Conservation (phyloP, 768 basidiomycete genomes). For the Pleurotus eryngii region DNA sequence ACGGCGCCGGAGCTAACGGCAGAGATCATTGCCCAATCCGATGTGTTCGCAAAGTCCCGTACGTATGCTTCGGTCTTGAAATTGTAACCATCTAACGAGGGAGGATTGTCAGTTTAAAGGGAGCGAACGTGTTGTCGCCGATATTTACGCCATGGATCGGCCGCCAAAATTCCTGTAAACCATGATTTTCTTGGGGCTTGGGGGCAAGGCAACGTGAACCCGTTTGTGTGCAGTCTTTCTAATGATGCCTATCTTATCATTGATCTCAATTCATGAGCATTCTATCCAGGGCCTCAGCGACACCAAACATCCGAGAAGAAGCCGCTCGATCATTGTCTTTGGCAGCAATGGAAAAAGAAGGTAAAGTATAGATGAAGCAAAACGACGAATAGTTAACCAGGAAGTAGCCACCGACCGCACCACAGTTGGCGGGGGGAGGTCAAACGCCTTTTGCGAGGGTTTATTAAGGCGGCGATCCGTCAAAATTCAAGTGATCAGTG, state of each 20-base stretch:
- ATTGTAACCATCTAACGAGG: not conserved
- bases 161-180: slow-evolving; percentile 44
- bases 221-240: slow-evolving; percentile 36
- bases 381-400: slow-evolving; percentile 44
- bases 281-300: slow-evolving; percentile 37
- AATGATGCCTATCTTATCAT: too few species aligned
- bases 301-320: slow-evolving; percentile 21
- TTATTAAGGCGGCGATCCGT: slow-evolving; percentile 39
- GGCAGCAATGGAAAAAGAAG: slow-evolving; percentile 43
- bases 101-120: slow-evolving; percentile 45
- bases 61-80: slow-evolving; percentile 8
- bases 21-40: slow-evolving; percentile 44
- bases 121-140: slow-evolving; percentile 47
- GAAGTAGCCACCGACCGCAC: slow-evolving; percentile 35
- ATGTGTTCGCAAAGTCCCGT: slow-evolving; percentile 50
- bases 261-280: too few species aligned
- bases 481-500: slow-evolving; percentile 17
- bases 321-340: slow-evolving; percentile 47
- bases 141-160: slow-evolving; percentile 51
- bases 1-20: slow-evolving; percentile 40
- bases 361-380: too few species aligned
- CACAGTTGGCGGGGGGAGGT: slow-evolving; percentile 32
- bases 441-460: slow-evolving; percentile 22
- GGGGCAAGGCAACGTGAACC: slow-evolving; percentile 56
- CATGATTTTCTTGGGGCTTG: slow-evolving; percentile 53